Conservation (phyloP, 1,284 basidiomycete species). For the Melanopsichium pennsylvanicum region DNA sequence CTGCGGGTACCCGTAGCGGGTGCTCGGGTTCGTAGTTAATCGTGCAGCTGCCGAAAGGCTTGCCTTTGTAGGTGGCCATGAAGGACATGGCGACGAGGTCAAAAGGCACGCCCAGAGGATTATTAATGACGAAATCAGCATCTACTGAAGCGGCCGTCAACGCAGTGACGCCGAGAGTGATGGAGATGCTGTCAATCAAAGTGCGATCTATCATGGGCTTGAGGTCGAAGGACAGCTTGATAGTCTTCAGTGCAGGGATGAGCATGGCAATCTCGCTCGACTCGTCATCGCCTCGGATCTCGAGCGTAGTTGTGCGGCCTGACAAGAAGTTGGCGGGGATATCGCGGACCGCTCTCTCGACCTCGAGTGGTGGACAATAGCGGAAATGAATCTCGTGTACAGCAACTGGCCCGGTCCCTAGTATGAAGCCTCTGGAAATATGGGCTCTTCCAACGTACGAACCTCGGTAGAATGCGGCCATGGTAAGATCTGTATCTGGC, state of each 20-base stretch:
- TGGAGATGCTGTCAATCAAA: constrained; percentile 53
- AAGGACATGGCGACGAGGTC: constrained; percentile 49
- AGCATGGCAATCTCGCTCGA: constrained; percentile 44
- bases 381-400: constrained; percentile 50
- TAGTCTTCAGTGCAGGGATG: constrained; percentile 36
- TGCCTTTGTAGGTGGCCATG: constrained; percentile 45
- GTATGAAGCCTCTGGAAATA: constrained; percentile 29
- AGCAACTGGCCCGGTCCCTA: constrained; percentile 40
- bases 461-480: constrained; percentile 49
- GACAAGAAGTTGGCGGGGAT: constrained; percentile 53
- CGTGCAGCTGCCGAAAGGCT: constrained; percentile 50
- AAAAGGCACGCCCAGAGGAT: constrained; percentile 52
- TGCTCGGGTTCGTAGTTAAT: constrained; percentile 17
- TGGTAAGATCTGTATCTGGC: constrained; percentile 44
- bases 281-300: constrained; percentile 53
- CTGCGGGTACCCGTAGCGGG: constrained; percentile 42
- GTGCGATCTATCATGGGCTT: constrained; percentile 52
- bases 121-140: constrained; percentile 51
- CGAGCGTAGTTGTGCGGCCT: constrained; percentile 44
- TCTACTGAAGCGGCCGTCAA: constrained; percentile 48
- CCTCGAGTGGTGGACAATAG: constrained; percentile 38
- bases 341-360: constrained; percentile 30
- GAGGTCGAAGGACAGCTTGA: constrained; percentile 47
- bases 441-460: constrained; percentile 47
- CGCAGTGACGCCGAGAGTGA: constrained; percentile 50